phyloP scores from a whole-genome alignment of 345 rosid species.

The Bruguiera parviflora region DNA sequence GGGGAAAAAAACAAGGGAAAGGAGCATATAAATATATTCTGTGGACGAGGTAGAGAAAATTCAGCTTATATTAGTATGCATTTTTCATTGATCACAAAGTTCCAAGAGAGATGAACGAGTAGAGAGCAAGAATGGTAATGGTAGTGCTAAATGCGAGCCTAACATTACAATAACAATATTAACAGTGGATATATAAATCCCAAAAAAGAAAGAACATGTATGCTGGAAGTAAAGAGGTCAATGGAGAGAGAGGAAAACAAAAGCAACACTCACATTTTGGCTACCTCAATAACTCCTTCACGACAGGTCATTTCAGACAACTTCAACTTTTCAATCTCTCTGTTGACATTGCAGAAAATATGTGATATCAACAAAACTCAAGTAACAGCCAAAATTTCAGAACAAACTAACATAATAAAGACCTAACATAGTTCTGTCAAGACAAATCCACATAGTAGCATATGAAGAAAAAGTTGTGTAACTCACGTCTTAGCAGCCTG shows the following conservation, averaged over 20 bases:
- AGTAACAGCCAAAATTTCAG: neutral
- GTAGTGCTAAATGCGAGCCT: too few species aligned
- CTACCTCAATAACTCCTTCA: constrained; percentile 91
- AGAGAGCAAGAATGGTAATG: too few species aligned
- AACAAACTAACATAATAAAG: neutral
- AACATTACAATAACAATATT: too few species aligned
- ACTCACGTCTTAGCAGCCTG: constrained; percentile 99
- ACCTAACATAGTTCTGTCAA: too few species aligned
- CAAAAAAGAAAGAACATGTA: neutral
- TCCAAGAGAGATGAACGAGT: too few species aligned
- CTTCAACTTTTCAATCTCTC: constrained; percentile 93
- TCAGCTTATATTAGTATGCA: too few species aligned
- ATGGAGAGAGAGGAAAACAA: neutral
- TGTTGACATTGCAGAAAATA: constrained; percentile 24
- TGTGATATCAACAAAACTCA: neutral
- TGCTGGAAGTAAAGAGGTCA: neutral
- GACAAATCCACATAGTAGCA: too few species aligned
- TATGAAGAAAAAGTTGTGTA: neutral
- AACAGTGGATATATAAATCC: too few species aligned
- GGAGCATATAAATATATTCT: too few species aligned
- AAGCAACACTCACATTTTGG: constrained; percentile 66
- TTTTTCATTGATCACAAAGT: too few species aligned
- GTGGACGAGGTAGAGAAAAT: too few species aligned
- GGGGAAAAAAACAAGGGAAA: too few species aligned
- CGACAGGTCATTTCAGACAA: constrained; percentile 97